Evolutionary conservation across 495 filamentous ascomycete genomes (phyloP).

Genomic region (Penicillium coffeae): DNA sequence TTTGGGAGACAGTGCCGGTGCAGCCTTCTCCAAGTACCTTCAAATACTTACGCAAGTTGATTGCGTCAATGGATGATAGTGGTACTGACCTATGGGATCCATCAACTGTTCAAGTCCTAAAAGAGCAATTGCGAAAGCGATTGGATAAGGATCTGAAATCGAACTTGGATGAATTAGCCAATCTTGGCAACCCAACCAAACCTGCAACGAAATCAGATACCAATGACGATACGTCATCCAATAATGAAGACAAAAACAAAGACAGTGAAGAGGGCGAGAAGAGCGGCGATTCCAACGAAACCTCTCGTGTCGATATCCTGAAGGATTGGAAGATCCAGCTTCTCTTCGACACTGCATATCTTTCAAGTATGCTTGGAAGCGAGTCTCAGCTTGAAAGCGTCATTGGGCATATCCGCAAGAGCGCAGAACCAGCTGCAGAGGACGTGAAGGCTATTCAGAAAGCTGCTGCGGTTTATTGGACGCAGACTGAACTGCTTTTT

Average conservation of each 20-base stretch:
- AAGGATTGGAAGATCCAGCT: slow-evolving; percentile 65
- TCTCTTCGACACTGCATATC: slow-evolving; percentile 72
- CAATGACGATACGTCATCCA: slow-evolving; percentile 1
- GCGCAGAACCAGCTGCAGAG: slow-evolving; percentile 41
- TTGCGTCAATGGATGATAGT: slow-evolving; percentile 59
- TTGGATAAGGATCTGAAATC: slow-evolving; percentile 19
- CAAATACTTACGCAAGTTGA: slow-evolving; percentile 64
- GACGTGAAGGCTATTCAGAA: slow-evolving; percentile 50
- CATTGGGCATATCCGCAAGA: slow-evolving; percentile 41
- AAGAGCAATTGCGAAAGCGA: slow-evolving; percentile 45
- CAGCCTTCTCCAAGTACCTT: slow-evolving; percentile 78
- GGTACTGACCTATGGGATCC: slow-evolving; percentile 85
- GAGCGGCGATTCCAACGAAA: not conserved
- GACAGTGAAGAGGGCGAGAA: not conserved
- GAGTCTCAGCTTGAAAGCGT: slow-evolving; percentile 42
- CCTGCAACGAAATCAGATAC: not conserved
- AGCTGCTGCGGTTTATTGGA: slow-evolving; percentile 70
- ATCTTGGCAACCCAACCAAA: slow-evolving; percentile 3
- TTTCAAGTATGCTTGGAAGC: slow-evolving; percentile 47
- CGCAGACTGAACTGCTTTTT: slow-evolving; percentile 73
- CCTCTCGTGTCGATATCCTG: slow-evolving; percentile 11
- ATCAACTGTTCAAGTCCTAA: slow-evolving; percentile 60
- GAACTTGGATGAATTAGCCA: slow-evolving; percentile 21
- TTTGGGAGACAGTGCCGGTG: slow-evolving; percentile 83
- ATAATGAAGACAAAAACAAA: slow-evolving; percentile 1